These are phyloP conservation scores for Sergeia podlipaevii DNA, from an alignment of 208 protist genomes.

Conservation along the genomic window DNA sequence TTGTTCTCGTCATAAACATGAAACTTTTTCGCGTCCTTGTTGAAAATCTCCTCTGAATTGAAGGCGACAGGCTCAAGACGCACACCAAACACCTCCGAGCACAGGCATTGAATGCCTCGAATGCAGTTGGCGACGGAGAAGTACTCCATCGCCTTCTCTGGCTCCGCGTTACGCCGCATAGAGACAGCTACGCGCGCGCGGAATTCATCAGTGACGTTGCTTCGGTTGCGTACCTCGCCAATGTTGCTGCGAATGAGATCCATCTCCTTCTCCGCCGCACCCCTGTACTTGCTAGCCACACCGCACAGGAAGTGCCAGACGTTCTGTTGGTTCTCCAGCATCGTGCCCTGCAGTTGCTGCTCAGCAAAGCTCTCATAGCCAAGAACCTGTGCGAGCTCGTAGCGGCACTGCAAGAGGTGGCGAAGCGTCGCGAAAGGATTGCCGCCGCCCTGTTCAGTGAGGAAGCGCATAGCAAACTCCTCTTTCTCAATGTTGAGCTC, in stretches of 20 bases:
- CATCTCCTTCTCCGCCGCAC: constrained; percentile 76
- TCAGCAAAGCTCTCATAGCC: constrained; percentile 88
- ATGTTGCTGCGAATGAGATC: constrained; percentile 65
- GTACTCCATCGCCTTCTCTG: constrained; percentile 66
- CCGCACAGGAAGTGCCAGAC: constrained; percentile 91
- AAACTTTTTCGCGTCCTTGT: constrained; percentile 81
- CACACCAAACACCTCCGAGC: constrained; percentile 88
- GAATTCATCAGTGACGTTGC: constrained; percentile 79
- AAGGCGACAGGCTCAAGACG: constrained; percentile 74
- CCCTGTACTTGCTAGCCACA: constrained; percentile 78
- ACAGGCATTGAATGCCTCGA: constrained; percentile 88
- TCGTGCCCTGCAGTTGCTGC: constrained; percentile 89
- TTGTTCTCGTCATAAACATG: constrained; percentile 82
- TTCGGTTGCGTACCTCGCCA: constrained; percentile 73
- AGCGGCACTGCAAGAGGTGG: constrained; percentile 75
- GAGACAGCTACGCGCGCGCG: constrained; percentile 69
- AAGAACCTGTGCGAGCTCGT: constrained; percentile 76
- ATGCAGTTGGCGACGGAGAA: constrained; percentile 90
- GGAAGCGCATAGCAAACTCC: constrained; percentile 76
- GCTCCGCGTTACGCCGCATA: constrained; percentile 67
- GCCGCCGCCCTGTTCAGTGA: constrained; percentile 61
- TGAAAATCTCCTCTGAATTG: constrained; percentile 73
- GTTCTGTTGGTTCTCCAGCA: constrained; percentile 84
- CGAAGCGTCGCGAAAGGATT: constrained; percentile 80
- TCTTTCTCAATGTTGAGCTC: constrained; percentile 91